Evolutionary conservation across 1,284 basidiomycete genomes (phyloP).

Genomic region (Pseudozyma pruni): DNA sequence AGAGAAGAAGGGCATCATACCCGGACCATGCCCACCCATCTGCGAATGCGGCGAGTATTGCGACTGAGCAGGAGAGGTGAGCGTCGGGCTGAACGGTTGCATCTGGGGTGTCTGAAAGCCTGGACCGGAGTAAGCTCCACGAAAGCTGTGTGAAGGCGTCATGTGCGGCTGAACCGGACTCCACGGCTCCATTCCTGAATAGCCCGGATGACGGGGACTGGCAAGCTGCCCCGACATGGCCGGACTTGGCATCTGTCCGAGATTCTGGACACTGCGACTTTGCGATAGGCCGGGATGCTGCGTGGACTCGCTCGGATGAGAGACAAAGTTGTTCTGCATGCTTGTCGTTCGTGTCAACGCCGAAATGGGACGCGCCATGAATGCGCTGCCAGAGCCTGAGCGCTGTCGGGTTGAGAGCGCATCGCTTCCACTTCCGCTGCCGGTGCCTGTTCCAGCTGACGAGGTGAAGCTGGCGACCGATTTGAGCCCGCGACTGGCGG

Average conservation of each 20-base stretch:
- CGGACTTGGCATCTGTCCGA: conserved; percentile 33
- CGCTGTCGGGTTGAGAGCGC: conserved; percentile 20
- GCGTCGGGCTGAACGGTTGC: conserved; percentile 42
- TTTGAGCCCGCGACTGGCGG: conserved; percentile 47
- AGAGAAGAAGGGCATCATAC: conserved; percentile 41
- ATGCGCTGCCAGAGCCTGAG: conserved; percentile 34
- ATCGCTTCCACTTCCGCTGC: conserved; percentile 26
- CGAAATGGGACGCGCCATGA: conserved; percentile 23
- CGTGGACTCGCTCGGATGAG: conserved; percentile 13
- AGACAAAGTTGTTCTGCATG: conserved; percentile 42
- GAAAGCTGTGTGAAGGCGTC: conserved; percentile 22
- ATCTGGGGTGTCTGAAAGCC: conserved; percentile 45
- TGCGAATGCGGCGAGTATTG: conserved; percentile 49
- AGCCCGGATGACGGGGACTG: conserved; percentile 27
- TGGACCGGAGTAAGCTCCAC: conserved; percentile 30
- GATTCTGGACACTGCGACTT: conserved; percentile 41
- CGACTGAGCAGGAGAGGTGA: conserved; percentile 45
- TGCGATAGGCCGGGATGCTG: conserved; percentile 33
- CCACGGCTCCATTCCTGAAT: conserved; percentile 31
- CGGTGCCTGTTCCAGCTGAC: conserved; percentile 31
- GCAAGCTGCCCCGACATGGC: conserved; percentile 23
- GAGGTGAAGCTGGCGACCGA: conserved; percentile 55
- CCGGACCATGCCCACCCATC: conserved; percentile 29
- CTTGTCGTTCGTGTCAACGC: conserved; percentile 40
- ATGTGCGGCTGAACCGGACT: conserved; percentile 36